Conservation (phyloP, 176 grass and related monocot species). For the Guadua angustifolia region DNA sequence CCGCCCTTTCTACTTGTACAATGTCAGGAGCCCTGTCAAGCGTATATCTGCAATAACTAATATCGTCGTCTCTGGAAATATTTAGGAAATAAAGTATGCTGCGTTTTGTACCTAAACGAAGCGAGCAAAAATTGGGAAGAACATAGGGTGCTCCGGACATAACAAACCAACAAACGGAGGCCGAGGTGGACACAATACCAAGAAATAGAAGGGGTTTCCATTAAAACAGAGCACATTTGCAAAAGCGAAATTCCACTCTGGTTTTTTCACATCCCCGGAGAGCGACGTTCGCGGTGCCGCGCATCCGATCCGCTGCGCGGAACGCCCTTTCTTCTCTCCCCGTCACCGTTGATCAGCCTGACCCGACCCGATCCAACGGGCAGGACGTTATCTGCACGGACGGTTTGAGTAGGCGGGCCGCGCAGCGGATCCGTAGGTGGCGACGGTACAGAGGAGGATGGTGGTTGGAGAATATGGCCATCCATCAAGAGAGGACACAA, state of each 20-base stretch:
- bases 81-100: background rate
- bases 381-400: accelerated
- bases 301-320: constrained; percentile 21
- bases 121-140: background rate
- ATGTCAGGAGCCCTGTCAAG: no score
- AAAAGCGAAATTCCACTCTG: constrained; percentile 44
- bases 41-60: background rate
- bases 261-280: constrained; percentile 24
- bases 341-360: background rate
- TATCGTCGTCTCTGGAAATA: background rate
- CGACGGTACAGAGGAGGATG: background rate
- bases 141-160: background rate
- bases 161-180: background rate
- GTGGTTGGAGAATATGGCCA: constrained; percentile 29
- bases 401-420: accelerated
- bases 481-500: no score
- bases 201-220: background rate
- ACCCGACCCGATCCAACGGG: background rate
- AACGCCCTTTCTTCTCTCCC: background rate
- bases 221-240: background rate
- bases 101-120: background rate
- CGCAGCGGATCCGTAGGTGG: constrained; percentile 39
- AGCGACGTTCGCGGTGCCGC: constrained; percentile 49
- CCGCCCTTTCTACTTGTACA: no score
- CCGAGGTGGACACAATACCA: background rate